Percentiles rank a stretch among this genome's conserved stretches.
These are phyloP conservation scores for Schizonepeta tenuifolia DNA, from an alignment of 257 asterid genomes.

Conservation along the genomic window DNA sequence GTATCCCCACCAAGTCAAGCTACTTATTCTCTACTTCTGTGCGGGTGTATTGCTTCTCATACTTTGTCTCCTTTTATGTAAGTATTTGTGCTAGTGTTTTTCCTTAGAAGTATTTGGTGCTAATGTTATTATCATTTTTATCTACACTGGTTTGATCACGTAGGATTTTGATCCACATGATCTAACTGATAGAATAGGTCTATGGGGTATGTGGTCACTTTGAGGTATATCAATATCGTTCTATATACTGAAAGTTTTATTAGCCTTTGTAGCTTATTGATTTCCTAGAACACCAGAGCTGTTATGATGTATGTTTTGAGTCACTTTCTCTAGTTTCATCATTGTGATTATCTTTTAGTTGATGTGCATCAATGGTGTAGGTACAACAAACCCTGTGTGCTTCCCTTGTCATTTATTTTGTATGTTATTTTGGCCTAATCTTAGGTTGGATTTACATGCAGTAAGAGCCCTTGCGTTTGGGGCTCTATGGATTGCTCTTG, in stretches of 20 bases:
- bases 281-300: background rate
- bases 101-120: slow-evolving; percentile 52
- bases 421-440: slow-evolving; percentile 19
- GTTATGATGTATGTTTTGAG: background rate
- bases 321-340: background rate
- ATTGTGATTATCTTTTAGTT: background rate
- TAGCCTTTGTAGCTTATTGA: background rate
- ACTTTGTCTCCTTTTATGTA: slow-evolving; percentile 78
- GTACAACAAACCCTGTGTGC: background rate
- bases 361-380: background rate
- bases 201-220: background rate
- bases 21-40: slow-evolving; percentile 87
- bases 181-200: slow-evolving; percentile 4
- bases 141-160: slow-evolving; percentile 5
- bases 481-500: slow-evolving; percentile 73
- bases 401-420: background rate
- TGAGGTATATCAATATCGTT: background rate
- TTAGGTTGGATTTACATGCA: slow-evolving; percentile 41
- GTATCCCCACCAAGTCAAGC: slow-evolving; percentile 94
- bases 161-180: background rate
- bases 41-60: slow-evolving; percentile 93
- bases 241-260: background rate
- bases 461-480: slow-evolving; percentile 91
- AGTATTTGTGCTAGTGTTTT: too few relatives aligned
- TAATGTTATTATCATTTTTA: slow-evolving; percentile 20